Evolutionary conservation across 2,329 filamentous ascomycete genomes (phyloP).

Genomic region (Xylaria arbuscula): DNA sequence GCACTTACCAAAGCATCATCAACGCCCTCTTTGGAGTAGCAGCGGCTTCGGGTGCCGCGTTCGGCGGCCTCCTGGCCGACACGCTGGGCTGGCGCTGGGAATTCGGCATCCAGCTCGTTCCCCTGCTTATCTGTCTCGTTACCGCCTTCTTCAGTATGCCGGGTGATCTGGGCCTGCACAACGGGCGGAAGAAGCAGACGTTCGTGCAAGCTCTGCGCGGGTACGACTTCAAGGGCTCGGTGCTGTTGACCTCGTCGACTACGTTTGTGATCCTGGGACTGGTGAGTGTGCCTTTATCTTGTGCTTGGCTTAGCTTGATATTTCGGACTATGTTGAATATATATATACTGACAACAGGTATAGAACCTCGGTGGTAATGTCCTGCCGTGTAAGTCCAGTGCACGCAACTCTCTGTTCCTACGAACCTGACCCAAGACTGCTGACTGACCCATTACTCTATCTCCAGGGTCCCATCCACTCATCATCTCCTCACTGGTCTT

Average conservation of each 20-base stretch:
- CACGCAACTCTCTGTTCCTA: neutral
- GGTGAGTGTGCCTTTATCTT: conserved; percentile 52
- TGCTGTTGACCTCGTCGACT: conserved; percentile 63
- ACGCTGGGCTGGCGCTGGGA: conserved; percentile 79
- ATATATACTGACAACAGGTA: conserved; percentile 12
- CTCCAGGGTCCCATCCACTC: conserved; percentile 66
- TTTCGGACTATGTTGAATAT: neutral
- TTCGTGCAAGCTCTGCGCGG: conserved; percentile 62
- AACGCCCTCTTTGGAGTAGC: conserved; percentile 73
- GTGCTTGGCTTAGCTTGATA: neutral
- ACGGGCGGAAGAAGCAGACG: conserved; percentile 54
- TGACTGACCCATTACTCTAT: neutral
- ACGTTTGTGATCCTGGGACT: conserved; percentile 70
- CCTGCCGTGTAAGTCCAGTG: conserved; percentile 60
- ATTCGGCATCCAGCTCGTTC: conserved; percentile 71
- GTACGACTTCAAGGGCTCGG: conserved; percentile 68
- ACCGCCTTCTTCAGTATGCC: conserved; percentile 63
- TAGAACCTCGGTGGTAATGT: conserved; percentile 73
- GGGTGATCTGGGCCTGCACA: conserved; percentile 60
- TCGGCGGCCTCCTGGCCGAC: conserved; percentile 77
- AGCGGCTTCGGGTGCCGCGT: conserved; percentile 71
- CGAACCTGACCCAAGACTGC: neutral
- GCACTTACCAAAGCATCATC: conserved; percentile 77
- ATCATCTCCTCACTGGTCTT: conserved; percentile 63
- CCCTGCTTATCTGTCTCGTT: conserved; percentile 59